phyloP scores from a whole-genome alignment of 306 rosid species.

The Pterocarpus macrocarpus region DNA sequence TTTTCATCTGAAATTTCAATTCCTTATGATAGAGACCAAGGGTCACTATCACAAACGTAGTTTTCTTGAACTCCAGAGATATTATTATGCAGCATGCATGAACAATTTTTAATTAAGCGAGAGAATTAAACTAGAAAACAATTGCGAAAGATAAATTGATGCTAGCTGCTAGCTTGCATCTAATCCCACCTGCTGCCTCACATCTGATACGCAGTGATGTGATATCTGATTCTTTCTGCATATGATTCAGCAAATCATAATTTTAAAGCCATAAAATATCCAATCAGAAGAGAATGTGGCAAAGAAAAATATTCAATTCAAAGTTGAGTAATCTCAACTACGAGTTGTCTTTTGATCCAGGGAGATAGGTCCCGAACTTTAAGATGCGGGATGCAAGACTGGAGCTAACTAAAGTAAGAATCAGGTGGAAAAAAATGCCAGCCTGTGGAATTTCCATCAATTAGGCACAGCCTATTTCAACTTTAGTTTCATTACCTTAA shows the following conservation, averaged over 20 bases:
- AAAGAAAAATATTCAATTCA: not conserved
- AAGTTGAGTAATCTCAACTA: not conserved
- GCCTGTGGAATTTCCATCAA: constrained; percentile 47
- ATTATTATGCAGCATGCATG: constrained; percentile 9
- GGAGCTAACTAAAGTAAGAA: not conserved
- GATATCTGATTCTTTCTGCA: not conserved
- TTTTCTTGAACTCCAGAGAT: not conserved
- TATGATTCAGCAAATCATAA: constrained; percentile 1
- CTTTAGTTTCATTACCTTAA: constrained; percentile 51
- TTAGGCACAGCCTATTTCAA: constrained; percentile 39
- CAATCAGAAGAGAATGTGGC: not conserved
- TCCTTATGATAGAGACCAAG: not conserved
- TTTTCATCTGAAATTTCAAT: not conserved
- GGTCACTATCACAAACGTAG: constrained; percentile 13
- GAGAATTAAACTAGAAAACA: not conserved
- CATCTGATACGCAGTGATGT: not conserved
- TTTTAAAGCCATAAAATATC: constrained; percentile 7
- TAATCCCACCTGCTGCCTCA: not conserved
- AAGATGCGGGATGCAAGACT: not conserved
- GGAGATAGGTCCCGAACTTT: not conserved
- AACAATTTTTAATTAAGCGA: not conserved
- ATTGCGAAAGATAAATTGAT: not conserved
- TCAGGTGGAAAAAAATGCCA: constrained; percentile 9
- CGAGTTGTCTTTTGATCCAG: constrained; percentile 33
- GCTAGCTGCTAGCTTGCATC: not conserved